Evolutionary conservation across 75 land plant genomes (phyloP).

Genomic region (Adiantum capillusveneris): DNA sequence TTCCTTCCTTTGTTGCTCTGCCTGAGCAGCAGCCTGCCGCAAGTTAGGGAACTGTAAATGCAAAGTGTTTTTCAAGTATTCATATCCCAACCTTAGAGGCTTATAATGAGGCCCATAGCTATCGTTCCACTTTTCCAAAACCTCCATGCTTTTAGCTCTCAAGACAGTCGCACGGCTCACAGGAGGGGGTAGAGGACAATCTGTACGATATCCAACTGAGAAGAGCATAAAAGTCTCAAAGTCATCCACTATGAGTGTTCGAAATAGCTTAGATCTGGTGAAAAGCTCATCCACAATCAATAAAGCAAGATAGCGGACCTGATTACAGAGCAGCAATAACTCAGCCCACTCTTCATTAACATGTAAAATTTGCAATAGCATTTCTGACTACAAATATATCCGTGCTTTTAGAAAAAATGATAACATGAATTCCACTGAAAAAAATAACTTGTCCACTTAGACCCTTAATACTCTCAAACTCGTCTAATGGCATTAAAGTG

Average conservation of each 20-base stretch:
- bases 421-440: too few relatives aligned
- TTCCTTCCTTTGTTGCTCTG: conserved; percentile 50
- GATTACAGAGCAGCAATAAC: conserved; percentile 9
- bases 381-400: too few relatives aligned
- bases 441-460: too few relatives aligned
- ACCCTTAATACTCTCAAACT: too few relatives aligned
- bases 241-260: conserved; percentile 43
- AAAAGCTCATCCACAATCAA: conserved; percentile 78
- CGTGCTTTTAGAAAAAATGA: too few relatives aligned
- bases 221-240: conserved; percentile 64
- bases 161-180: conserved; percentile 55
- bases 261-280: conserved; percentile 89
- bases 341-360: neutral
- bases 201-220: conserved; percentile 66
- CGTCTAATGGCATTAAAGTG: too few relatives aligned
- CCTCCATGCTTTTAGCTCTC: conserved; percentile 63
- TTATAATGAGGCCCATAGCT: conserved; percentile 75
- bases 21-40: conserved; percentile 43
- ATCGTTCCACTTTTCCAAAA: conserved; percentile 76
- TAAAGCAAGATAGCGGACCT: conserved; percentile 80
- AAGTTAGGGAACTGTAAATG: conserved; percentile 66
- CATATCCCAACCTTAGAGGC: conserved; percentile 72
- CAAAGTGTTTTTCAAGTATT: conserved; percentile 74
- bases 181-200: conserved; percentile 72
- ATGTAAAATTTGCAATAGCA: neutral